These are phyloP conservation scores for Collybia mongolica DNA, from an alignment of 768 basidiomycete genomes.

Conservation along the genomic window DNA sequence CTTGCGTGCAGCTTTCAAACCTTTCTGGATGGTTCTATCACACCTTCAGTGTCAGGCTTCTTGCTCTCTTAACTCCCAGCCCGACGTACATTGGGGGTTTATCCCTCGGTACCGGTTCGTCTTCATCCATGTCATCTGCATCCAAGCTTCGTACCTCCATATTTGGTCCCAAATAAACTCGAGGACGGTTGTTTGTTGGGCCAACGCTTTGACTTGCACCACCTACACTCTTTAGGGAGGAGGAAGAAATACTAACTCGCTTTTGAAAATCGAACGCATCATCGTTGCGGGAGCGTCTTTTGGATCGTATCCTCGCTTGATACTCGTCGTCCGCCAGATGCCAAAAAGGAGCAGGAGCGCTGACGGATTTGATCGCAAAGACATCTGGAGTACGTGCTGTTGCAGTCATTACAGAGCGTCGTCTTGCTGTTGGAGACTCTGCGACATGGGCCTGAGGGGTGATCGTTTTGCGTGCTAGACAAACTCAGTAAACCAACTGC, in stretches of 20 bases:
- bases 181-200: background rate
- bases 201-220: background rate
- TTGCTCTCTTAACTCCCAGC: background rate
- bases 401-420: constrained; percentile 9
- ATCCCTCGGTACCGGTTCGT: background rate
- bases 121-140: constrained; percentile 4
- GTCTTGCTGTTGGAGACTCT: constrained; percentile 3
- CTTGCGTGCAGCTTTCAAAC: constrained; percentile 18
- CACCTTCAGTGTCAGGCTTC: background rate
- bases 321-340: constrained; percentile 16
- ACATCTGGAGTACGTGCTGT: background rate
- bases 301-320: constrained; percentile 5
- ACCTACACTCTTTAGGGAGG: background rate
- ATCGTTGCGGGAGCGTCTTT: constrained; percentile 4
- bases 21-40: constrained; percentile 9
- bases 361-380: constrained; percentile 8
- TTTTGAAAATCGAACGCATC: constrained; percentile 11
- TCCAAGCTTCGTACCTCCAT: constrained; percentile 2
- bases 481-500: background rate
- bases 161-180: background rate
- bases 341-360: constrained; percentile 12
- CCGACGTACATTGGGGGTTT: background rate
- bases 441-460: background rate
- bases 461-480: constrained; percentile 7
- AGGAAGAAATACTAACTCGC: constrained; percentile 10